Conservation (phyloP, 805 yeast species). For the Sporopachydermia quercuum region DNA sequence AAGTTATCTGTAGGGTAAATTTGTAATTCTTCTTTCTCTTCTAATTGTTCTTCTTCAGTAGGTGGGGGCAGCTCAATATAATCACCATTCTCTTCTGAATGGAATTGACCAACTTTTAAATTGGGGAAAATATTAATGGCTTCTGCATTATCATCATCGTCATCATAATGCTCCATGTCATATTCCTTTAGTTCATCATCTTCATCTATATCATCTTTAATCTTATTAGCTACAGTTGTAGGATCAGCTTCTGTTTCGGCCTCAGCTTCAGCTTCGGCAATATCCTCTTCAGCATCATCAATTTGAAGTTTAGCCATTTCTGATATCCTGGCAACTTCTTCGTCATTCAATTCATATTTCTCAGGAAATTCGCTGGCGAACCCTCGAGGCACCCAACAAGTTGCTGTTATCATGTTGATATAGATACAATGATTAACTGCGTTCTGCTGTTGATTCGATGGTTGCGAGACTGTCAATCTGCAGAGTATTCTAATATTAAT, state of each 20-base stretch:
- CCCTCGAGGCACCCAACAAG: conserved; percentile 94
- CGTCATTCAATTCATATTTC: conserved; percentile 77
- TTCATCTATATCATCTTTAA: conserved; percentile 39
- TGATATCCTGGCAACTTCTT: conserved; percentile 81
- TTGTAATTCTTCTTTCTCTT: conserved; percentile 74
- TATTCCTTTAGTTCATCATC: conserved; percentile 85
- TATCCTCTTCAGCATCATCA: conserved; percentile 51
- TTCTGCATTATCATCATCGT: conserved; percentile 38
- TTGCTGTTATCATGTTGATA: conserved; percentile 72
- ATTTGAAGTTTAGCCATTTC: conserved; percentile 34
- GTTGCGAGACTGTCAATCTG: too few species aligned
- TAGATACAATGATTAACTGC: too few species aligned
- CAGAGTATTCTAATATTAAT: too few species aligned
- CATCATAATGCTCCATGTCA: conserved; percentile 74
- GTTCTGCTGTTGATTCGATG: too few species aligned
- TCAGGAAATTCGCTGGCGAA: conserved; percentile 87
- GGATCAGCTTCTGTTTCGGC: conserved; percentile 13
- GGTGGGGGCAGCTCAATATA: conserved; percentile 42
- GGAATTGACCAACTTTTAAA: conserved; percentile 24
- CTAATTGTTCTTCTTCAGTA: conserved; percentile 44
- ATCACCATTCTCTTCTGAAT: conserved; percentile 35
- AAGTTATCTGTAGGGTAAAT: conserved; percentile 83
- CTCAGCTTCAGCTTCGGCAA: conserved; percentile 29
- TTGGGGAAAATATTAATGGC: conserved; percentile 32
- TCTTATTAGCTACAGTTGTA: conserved; percentile 10